Evolutionary conservation across 352 stramenopile species (phyloP).

Genomic region (Thalassiosira oceanica): DNA sequence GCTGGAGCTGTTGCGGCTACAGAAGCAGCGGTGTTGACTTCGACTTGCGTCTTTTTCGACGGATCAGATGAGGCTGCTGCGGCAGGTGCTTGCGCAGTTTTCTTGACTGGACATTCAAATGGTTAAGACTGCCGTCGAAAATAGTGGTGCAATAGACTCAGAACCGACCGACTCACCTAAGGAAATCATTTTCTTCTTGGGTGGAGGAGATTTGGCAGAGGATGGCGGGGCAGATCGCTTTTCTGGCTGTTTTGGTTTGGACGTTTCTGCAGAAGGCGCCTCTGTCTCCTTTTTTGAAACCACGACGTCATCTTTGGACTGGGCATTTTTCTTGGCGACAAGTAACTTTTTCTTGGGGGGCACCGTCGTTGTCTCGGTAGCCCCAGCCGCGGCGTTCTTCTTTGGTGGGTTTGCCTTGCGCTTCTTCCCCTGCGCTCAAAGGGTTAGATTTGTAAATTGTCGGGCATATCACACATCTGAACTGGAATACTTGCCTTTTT

Average conservation of each 20-base stretch:
- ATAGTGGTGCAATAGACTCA: constrained; percentile 3
- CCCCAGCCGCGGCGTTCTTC: constrained; percentile 22
- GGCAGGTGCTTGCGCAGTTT: neutral
- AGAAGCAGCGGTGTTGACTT: neutral
- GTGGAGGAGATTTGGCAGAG: neutral
- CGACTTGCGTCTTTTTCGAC: neutral
- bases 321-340: neutral
- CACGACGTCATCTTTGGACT: constrained; percentile 9
- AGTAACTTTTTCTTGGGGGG: constrained; percentile 5
- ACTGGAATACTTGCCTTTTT: constrained; percentile 1
- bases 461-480: neutral
- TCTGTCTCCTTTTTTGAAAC: constrained; percentile 1
- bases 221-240: neutral
- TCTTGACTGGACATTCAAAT: constrained; percentile 34
- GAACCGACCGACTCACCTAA: neutral
- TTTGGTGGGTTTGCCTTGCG: constrained; percentile 37
- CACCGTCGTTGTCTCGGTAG: neutral
- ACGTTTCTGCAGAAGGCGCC: neutral
- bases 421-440: constrained; percentile 39
- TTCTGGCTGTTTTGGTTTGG: constrained; percentile 8
- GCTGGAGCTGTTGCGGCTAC: neutral
- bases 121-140: constrained; percentile 12
- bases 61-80: neutral
- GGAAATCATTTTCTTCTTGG: constrained; percentile 12
- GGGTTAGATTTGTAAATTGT: constrained; percentile 1